Evolutionary conservation across 2,329 filamentous ascomycete genomes (phyloP).

Genomic region (Mycosphaerella arachidis): DNA sequence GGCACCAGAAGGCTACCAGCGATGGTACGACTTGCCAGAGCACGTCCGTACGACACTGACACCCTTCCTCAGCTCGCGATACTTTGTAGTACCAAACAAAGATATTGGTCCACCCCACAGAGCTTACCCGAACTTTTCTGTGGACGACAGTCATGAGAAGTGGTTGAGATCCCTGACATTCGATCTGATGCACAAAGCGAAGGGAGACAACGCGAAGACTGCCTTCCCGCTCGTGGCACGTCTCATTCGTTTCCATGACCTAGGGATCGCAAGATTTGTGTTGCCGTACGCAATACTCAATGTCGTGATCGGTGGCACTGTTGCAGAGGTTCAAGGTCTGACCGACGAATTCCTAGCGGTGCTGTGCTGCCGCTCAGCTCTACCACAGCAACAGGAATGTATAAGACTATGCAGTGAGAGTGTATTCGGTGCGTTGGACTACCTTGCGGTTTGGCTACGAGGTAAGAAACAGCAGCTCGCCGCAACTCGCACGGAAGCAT

Average conservation of each 20-base stretch:
- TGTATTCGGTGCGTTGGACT: constrained; percentile 86
- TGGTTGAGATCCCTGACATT: constrained; percentile 81
- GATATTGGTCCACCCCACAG: constrained; percentile 26
- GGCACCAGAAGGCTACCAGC: constrained; percentile 59
- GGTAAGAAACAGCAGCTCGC: constrained; percentile 58
- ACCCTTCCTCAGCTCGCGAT: constrained; percentile 82
- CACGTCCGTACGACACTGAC: constrained; percentile 74
- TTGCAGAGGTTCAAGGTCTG: constrained; percentile 61
- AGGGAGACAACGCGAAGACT: constrained; percentile 66
- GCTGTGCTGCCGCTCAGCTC: constrained; percentile 59
- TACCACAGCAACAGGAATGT: constrained; percentile 61
- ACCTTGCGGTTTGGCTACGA: constrained; percentile 85
- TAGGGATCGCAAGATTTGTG: constrained; percentile 80
- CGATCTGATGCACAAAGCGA: constrained; percentile 74
- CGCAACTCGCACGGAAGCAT: constrained; percentile 39
- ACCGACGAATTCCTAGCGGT: constrained; percentile 70
- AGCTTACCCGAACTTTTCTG: constrained; percentile 72
- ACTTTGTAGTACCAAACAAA: constrained; percentile 56
- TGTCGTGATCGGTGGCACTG: constrained; percentile 68
- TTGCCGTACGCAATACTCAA: constrained; percentile 84
- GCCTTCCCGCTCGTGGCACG: constrained; percentile 79
- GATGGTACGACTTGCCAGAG: constrained; percentile 76
- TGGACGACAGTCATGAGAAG: constrained; percentile 63
- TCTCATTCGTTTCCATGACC: constrained; percentile 78
- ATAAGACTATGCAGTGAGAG: constrained; percentile 86